phyloP scores from a whole-genome alignment of 2,329 filamentous ascomycete species.

The Botryosphaeria dothidea region DNA sequence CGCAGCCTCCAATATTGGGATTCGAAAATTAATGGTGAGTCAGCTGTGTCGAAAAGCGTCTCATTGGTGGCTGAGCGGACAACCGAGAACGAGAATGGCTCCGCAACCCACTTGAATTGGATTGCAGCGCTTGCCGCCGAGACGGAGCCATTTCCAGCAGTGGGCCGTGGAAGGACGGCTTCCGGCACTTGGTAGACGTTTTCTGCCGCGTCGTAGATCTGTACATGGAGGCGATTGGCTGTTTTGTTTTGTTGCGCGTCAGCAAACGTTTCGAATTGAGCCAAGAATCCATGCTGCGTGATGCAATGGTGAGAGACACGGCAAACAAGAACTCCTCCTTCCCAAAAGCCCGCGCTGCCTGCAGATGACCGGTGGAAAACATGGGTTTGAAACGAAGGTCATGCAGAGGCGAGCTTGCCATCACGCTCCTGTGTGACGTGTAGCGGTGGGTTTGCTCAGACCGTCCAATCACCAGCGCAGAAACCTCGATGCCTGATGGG shows the following conservation, averaged over 20 bases:
- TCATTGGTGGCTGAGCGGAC: constrained; percentile 58
- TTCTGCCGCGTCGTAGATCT: constrained; percentile 70
- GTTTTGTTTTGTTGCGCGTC: background rate
- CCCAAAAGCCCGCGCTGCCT: background rate
- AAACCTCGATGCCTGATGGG: background rate
- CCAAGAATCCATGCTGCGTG: background rate
- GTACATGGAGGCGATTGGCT: constrained; percentile 71
- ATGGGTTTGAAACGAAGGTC: background rate
- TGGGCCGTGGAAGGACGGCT: constrained; percentile 64
- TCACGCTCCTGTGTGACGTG: constrained; percentile 6
- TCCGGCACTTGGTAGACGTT: constrained; percentile 75
- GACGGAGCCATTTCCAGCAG: constrained; percentile 34
- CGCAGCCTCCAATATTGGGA: constrained; percentile 74
- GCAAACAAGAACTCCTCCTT: background rate
- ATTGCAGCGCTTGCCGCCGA: constrained; percentile 46
- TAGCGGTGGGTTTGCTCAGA: background rate
- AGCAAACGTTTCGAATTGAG: constrained; percentile 21
- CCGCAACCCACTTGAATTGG: constrained; percentile 54
- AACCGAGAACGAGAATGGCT: constrained; percentile 70
- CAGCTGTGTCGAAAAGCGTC: constrained; percentile 70
- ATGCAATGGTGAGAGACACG: background rate
- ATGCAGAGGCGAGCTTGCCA: background rate
- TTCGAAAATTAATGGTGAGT: constrained; percentile 69
- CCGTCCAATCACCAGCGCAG: background rate
- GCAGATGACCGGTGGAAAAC: background rate